Conservation (phyloP, 768 basidiomycete genomes). For the Suillus subaureus region DNA sequence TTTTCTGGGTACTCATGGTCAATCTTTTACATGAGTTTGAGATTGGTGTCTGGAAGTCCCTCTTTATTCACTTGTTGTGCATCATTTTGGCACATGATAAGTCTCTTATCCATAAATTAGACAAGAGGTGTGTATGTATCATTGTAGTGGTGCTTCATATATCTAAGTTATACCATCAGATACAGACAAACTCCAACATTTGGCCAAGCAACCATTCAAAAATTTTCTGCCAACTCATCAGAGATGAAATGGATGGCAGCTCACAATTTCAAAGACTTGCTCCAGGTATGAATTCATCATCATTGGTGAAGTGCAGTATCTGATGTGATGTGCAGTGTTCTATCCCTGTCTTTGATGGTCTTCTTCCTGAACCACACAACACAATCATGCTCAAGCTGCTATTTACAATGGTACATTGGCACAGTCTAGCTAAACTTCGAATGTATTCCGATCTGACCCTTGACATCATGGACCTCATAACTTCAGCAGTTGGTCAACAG, state of each 20-base stretch:
- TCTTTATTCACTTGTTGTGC: not conserved
- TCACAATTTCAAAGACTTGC: constrained; percentile 37
- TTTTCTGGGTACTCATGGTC: not conserved
- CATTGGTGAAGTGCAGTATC: not conserved
- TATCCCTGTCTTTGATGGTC: constrained; percentile 35
- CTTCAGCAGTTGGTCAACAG: not conserved
- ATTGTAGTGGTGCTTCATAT: too few relatives aligned
- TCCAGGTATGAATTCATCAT: constrained; percentile 25
- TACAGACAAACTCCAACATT: constrained; percentile 23
- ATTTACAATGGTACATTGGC: constrained; percentile 9
- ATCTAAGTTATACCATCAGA: too few relatives aligned
- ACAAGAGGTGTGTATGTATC: not conserved
- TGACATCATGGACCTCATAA: not conserved
- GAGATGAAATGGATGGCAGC: constrained; percentile 39
- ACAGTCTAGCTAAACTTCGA: constrained; percentile 14
- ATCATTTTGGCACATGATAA: not conserved
- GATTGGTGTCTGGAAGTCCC: not conserved
- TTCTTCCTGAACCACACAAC: constrained; percentile 14
- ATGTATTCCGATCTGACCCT: not conserved
- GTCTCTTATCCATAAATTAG: not conserved
- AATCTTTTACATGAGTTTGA: not conserved
- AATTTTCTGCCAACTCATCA: constrained; percentile 33
- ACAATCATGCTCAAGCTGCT: constrained; percentile 15
- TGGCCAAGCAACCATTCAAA: constrained; percentile 31
- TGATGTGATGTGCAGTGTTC: constrained; percentile 19